phyloP scores from a whole-genome alignment of 1,284 basidiomycete species.

The Melampsora larici-populina region DNA sequence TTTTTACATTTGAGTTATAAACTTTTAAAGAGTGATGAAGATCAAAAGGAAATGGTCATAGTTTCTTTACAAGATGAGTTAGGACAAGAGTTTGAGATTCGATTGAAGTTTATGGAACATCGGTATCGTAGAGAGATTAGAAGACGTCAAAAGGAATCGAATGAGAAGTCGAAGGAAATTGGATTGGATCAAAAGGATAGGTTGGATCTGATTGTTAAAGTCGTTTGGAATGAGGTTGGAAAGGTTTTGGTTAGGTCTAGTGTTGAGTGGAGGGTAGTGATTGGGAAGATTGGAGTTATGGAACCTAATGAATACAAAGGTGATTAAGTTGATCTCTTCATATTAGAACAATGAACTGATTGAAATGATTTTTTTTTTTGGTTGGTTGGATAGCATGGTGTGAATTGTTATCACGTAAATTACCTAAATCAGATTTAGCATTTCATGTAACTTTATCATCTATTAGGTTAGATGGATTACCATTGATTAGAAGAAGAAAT shows the following conservation, averaged over 20 bases:
- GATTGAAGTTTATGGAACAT: constrained; percentile 6
- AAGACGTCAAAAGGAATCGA: not conserved
- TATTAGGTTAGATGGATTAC: not conserved
- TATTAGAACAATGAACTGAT: not conserved
- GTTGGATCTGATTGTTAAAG: not conserved
- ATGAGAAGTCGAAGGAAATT: not conserved
- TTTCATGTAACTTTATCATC: constrained; percentile 37
- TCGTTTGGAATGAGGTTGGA: constrained; percentile 9
- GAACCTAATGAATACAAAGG: constrained; percentile 26
- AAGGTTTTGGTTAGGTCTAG: constrained; percentile 14
- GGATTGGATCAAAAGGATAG: not conserved
- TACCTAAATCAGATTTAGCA: constrained; percentile 20
- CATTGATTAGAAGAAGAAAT: not conserved
- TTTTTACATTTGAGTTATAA: constrained; percentile 22
- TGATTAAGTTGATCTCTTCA: not conserved
- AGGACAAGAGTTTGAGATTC: constrained; percentile 22
- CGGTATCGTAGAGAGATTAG: not conserved
- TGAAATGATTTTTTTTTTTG: not conserved
- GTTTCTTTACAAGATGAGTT: constrained; percentile 21
- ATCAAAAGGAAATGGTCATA: not conserved
- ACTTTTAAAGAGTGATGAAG: not conserved
- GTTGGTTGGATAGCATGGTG: constrained; percentile 19
- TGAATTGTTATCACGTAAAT: constrained; percentile 12
- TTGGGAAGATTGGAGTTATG: constrained; percentile 24
- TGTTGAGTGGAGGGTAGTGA: constrained; percentile 40